Percentiles rank a stretch among this genome's conserved stretches.
phyloP scores from a whole-genome alignment of 495 filamentous ascomycete species.

The Xylaria scruposa region DNA sequence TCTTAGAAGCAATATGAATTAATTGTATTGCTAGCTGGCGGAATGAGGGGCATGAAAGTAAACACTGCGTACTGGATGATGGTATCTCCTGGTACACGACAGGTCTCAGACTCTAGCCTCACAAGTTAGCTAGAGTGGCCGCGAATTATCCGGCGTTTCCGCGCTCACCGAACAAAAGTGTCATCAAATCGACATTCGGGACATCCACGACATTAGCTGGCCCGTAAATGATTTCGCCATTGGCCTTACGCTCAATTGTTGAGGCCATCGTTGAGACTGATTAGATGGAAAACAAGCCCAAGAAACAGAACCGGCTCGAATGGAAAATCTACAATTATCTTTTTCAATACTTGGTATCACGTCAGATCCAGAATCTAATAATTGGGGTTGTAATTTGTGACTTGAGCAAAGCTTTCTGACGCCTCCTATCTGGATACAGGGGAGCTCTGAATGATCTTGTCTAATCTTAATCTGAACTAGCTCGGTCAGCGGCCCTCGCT shows the following conservation, averaged over 20 bases:
- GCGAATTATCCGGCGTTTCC: background rate
- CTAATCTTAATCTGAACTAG: background rate
- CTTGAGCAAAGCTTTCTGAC: background rate
- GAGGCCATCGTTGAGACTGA: constrained; percentile 8
- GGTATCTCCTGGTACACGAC: constrained; percentile 13
- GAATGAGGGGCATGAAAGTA: background rate
- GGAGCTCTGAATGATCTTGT: background rate
- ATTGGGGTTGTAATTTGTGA: background rate
- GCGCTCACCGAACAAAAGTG: constrained; percentile 24
- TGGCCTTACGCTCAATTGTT: constrained; percentile 9
- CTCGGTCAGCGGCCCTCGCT: background rate
- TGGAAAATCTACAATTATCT: background rate
- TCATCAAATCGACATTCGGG: constrained; percentile 26
- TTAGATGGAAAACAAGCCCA: background rate
- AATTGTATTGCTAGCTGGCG: background rate
- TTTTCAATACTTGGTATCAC: background rate
- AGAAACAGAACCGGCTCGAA: background rate
- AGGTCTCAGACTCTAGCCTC: constrained; percentile 22
- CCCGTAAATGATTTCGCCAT: constrained; percentile 25
- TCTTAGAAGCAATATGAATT: background rate
- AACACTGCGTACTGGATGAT: constrained; percentile 21
- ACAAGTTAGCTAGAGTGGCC: background rate
- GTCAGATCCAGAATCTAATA: background rate
- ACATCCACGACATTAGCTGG: background rate
- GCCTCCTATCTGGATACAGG: background rate